These are phyloP conservation scores for Penicillium sp. DNA, from an alignment of 2,329 filamentous ascomycete genomes.

Conservation along the genomic window DNA sequence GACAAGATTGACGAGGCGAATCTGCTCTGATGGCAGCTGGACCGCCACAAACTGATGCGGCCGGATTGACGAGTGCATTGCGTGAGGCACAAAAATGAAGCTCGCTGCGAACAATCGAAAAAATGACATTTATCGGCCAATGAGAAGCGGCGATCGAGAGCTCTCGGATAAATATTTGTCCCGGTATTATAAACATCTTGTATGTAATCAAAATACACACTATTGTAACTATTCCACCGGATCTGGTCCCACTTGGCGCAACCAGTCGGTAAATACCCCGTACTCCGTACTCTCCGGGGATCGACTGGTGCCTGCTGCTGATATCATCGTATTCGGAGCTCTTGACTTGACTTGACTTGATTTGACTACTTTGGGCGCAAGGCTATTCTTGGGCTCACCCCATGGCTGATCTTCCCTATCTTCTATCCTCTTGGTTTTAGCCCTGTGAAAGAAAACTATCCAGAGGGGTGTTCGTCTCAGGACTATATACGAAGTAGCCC, in stretches of 20 bases:
- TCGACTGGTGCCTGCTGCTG: background rate
- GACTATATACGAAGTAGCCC: background rate
- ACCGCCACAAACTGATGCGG: constrained; percentile 37
- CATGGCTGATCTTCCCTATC: background rate
- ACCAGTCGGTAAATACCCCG: background rate
- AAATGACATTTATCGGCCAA: background rate
- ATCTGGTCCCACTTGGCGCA: background rate
- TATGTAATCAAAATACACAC: background rate
- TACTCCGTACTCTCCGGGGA: background rate
- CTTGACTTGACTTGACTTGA: background rate
- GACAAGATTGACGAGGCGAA: constrained; percentile 55
- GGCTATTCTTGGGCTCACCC: background rate
- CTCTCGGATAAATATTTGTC: background rate
- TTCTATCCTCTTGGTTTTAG: background rate
- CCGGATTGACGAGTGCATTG: constrained; percentile 39
- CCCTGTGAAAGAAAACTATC: background rate
- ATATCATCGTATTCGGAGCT: background rate
- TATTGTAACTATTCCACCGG: too few relatives aligned
- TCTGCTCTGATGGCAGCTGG: constrained; percentile 51
- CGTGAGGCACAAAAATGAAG: constrained; percentile 1
- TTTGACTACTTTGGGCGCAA: background rate
- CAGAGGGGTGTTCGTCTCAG: background rate
- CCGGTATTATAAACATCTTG: background rate
- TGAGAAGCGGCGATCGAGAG: background rate
- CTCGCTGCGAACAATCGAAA: background rate